These are phyloP conservation scores for Neurospora tetrasperma DNA, from an alignment of 495 filamentous ascomycete genomes.

Conservation along the genomic window DNA sequence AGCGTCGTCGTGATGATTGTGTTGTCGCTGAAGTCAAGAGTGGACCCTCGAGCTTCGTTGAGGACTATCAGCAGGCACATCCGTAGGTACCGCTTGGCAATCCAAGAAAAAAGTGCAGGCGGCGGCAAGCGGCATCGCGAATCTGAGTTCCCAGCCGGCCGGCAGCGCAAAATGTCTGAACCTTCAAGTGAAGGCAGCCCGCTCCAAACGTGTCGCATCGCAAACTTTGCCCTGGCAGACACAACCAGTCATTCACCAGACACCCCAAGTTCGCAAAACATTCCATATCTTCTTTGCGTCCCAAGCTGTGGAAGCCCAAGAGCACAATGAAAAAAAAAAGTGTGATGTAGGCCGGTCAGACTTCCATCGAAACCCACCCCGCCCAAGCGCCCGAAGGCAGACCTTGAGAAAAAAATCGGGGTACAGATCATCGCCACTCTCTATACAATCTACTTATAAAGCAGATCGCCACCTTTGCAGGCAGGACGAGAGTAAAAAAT, in stretches of 20 bases:
- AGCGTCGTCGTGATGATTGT: background rate
- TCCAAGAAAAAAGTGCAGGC: too few relatives aligned
- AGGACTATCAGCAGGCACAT: background rate
- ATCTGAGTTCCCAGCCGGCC: background rate
- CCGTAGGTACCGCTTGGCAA: too few relatives aligned
- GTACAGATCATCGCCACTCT: slow-evolving; percentile 57
- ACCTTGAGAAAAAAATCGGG: slow-evolving; percentile 31
- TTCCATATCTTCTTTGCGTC: slow-evolving; percentile 31
- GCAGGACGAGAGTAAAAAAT: slow-evolving; percentile 41
- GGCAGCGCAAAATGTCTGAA: background rate
- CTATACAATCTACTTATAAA: slow-evolving; percentile 35
- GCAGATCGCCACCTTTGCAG: slow-evolving; percentile 39
- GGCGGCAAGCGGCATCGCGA: background rate
- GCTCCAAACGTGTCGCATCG: background rate
- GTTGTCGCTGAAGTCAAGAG: background rate
- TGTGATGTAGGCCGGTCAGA: slow-evolving; percentile 45
- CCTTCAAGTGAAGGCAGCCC: background rate
- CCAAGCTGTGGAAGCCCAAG: slow-evolving; percentile 18
- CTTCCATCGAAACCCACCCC: slow-evolving; percentile 53
- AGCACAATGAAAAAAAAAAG: slow-evolving; percentile 38
- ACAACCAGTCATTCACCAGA: background rate
- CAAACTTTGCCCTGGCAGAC: background rate
- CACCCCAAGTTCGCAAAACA: background rate
- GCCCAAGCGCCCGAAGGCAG: slow-evolving; percentile 44
- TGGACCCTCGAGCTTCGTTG: background rate